phyloP scores from a whole-genome alignment of 2,329 filamentous ascomycete genomes.

The Colletotrichum caudatum region DNA sequence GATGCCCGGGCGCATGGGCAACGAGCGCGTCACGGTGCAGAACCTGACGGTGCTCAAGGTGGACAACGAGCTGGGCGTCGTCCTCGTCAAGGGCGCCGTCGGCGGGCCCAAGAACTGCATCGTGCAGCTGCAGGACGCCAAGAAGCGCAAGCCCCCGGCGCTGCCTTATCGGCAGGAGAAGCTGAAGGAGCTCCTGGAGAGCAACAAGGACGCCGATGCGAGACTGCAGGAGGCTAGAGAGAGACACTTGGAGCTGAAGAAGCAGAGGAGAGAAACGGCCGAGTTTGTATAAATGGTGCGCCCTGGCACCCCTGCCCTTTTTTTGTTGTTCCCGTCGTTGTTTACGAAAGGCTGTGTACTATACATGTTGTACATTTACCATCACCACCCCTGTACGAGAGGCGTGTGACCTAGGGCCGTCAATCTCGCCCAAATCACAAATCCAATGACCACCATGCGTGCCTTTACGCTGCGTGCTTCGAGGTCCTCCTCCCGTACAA shows the following conservation, averaged over 20 bases:
- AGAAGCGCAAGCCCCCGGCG: conserved; percentile 79
- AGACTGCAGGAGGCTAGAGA: conserved; percentile 62
- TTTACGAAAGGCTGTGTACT: conserved; percentile 49
- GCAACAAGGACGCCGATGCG: conserved; percentile 60
- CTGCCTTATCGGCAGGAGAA: conserved; percentile 62
- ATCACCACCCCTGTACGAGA: conserved; percentile 16
- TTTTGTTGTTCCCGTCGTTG: conserved; percentile 40
- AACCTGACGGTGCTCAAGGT: conserved; percentile 91
- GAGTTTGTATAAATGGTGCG: conserved; percentile 24
- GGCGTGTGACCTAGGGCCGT: conserved; percentile 34
- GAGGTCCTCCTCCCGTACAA: not conserved
- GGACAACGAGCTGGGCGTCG: conserved; percentile 86
- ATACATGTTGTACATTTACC: conserved; percentile 51
- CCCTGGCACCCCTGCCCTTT: conserved; percentile 2
- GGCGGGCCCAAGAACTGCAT: conserved; percentile 89
- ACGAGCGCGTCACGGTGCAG: conserved; percentile 87
- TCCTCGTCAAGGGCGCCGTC: conserved; percentile 88
- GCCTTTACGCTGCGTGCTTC: not conserved
- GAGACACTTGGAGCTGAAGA: conserved; percentile 67
- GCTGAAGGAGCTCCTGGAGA: conserved; percentile 57
- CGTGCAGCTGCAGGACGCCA: conserved; percentile 88
- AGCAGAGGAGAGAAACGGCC: conserved; percentile 49
- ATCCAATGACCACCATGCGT: conserved; percentile 24
- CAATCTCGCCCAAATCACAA: conserved; percentile 30
- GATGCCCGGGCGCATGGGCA: conserved; percentile 97